Evolutionary conservation across 1,284 basidiomycete species (phyloP).

Genomic region (Tranzscheliella williamsii): DNA sequence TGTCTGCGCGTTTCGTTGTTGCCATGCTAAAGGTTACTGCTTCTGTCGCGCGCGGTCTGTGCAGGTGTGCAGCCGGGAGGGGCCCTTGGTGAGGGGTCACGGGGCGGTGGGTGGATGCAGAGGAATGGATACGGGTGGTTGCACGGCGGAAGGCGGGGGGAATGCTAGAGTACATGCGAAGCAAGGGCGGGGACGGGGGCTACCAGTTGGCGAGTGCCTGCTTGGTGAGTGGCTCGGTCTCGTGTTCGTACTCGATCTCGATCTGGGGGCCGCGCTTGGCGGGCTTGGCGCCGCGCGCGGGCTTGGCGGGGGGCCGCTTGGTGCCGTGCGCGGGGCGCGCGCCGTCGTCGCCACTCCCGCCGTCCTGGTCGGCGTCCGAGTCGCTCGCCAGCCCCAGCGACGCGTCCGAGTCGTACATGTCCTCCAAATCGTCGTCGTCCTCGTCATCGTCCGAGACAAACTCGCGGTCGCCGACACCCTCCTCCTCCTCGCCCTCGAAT

Average conservation of each 20-base stretch:
- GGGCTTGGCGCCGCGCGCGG: not conserved
- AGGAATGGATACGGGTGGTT: too few species aligned
- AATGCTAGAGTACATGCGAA: too few species aligned
- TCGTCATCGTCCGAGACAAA: constrained; percentile 58
- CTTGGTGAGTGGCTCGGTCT: constrained; percentile 72
- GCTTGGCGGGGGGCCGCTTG: constrained; percentile 2
- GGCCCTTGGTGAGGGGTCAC: too few species aligned
- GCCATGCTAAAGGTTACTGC: too few species aligned
- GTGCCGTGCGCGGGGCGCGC: constrained; percentile 1
- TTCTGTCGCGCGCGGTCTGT: too few species aligned
- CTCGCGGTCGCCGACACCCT: constrained; percentile 48
- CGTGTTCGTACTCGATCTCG: constrained; percentile 86
- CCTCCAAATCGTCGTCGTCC: constrained; percentile 36
- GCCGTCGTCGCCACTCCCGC: constrained; percentile 8
- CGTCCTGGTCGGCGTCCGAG: constrained; percentile 13
- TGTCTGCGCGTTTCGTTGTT: too few species aligned
- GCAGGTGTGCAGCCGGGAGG: too few species aligned
- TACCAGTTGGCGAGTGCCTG: constrained; percentile 57
- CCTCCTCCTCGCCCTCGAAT: constrained; percentile 46
- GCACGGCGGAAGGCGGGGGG: too few species aligned
- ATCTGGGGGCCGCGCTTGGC: constrained; percentile 68
- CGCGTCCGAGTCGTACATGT: constrained; percentile 32
- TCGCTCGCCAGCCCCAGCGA: too few species aligned
- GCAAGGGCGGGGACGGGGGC: too few species aligned
- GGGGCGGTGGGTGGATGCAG: too few species aligned